Base-by-base conservation (phyloP, 2,329 filamentous ascomycete species). In the Penicillium frequentans region DNA sequence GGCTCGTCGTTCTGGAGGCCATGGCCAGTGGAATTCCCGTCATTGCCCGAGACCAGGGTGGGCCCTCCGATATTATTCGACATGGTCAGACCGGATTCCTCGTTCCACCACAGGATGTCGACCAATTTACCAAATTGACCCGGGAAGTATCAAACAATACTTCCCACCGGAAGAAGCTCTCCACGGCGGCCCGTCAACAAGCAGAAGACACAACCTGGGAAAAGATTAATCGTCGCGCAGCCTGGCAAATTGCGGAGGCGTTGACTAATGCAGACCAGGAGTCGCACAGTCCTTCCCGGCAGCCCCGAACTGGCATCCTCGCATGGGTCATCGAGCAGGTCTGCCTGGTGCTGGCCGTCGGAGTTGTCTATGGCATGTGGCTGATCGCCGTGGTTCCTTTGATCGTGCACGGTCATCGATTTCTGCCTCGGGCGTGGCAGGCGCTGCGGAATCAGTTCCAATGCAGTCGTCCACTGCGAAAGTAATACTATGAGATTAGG, bases 11-110 rank as follows among this genome's bases (percentile, higher is more conserved):
- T 1, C 76, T 90, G 2, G 87, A 90, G 71, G 84, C 85, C 3
- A 89, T 90, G 86, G 86, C 87, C 0, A 88, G 86, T 60, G 86
- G 86, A 3, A 80, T 90, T 2, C 86, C 87, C 0, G 87, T 90
- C 24, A 79, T 90, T 52, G 87, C 87, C 3, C 81, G 88, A 46
- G 86, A 90, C 64, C 85, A 88, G 67, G 87, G 87, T 10, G 87
- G 88, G 0, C 87, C 87, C 1, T 87, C 84, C 35, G 87, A 90
- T 66, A 89, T 87, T 52, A 80, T 90, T 35, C 76, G 79, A 26
- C 75, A 90, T 62, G 82, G 79, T 13, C 74, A 79, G 35, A 86
- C 83, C 0, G 87, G 87, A 13, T 89, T 82, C 64, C 76, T 90
- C 7, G 78, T 87, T 1, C 79, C 80, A 0, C 85, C 87, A 0